These are phyloP conservation scores for Vigna radiata DNA, from an alignment of 306 rosid genomes.

Conservation along the genomic window DNA sequence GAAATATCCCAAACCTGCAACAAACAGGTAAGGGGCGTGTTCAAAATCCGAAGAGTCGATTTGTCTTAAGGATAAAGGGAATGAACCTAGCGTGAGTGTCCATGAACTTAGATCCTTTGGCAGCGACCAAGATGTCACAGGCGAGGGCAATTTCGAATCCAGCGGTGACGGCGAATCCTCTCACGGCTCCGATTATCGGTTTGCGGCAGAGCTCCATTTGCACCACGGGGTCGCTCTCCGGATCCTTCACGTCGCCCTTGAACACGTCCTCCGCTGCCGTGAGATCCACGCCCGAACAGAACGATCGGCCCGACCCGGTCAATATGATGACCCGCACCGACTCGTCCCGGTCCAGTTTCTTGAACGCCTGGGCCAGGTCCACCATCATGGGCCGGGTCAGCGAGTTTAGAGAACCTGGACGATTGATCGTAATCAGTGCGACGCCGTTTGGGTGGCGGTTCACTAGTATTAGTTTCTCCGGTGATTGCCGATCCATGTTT, in stretches of 20 bases:
- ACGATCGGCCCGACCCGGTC: conserved; percentile 85
- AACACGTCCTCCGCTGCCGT: conserved; percentile 86
- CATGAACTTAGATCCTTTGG: conserved; percentile 81
- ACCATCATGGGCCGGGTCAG: conserved; percentile 74
- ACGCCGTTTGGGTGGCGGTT: conserved; percentile 62
- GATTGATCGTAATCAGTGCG: conserved; percentile 78
- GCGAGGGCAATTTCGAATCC: conserved; percentile 94
- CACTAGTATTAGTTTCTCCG: conserved; percentile 68
- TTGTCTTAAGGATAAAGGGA: no score
- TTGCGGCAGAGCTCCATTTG: conserved; percentile 88
- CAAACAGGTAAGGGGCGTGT: no score
- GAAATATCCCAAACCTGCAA: conserved; percentile 92
- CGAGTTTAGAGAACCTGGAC: conserved; percentile 82
- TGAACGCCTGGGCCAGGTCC: conserved; percentile 75
- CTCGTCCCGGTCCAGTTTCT: conserved; percentile 64
- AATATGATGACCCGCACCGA: conserved; percentile 75
- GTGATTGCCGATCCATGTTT: conserved; percentile 51
- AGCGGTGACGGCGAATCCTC: conserved; percentile 92
- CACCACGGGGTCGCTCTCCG: conserved; percentile 69
- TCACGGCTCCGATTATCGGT: conserved; percentile 85
- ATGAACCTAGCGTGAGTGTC: conserved; percentile 88
- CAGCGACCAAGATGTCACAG: conserved; percentile 79
- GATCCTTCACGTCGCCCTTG: conserved; percentile 90
- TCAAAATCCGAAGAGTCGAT: background rate
- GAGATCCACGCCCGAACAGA: conserved; percentile 93